A percentile compares a stretch with the other conserved stretches of the same genome.
Evolutionary conservation across 2,329 filamentous ascomycete species (phyloP).

Genomic region (Cylindrodendrum hubeiense): DNA sequence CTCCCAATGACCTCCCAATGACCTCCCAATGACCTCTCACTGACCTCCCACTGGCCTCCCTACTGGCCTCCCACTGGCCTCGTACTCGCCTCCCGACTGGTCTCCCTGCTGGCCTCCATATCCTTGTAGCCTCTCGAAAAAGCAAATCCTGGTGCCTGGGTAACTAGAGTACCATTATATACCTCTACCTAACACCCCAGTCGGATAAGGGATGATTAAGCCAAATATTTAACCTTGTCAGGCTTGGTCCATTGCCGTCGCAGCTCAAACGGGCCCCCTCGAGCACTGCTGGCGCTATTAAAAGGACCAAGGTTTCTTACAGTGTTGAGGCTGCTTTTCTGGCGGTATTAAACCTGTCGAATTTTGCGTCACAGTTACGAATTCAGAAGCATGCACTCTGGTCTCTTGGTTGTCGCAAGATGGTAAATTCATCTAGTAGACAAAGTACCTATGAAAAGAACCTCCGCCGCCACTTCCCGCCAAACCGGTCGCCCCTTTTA

Average conservation of each 20-base stretch:
- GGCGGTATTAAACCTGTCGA: not conserved
- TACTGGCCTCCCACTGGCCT: no score
- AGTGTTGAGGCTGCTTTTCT: not conserved
- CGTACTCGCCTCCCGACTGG: no score
- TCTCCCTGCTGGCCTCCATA: not conserved
- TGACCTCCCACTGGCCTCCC: no score
- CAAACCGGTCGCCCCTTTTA: constrained; percentile 53
- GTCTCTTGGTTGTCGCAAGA: not conserved
- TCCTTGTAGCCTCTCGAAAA: not conserved
- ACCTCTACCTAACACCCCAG: not conserved
- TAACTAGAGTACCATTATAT: no score
- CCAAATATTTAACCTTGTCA: not conserved
- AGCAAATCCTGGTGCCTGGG: not conserved
- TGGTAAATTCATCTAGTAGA: constrained; percentile 4
- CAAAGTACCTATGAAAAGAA: constrained; percentile 35
- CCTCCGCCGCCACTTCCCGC: constrained; percentile 51
- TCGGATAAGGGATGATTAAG: not conserved
- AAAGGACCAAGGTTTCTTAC: not conserved
- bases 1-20: no score
- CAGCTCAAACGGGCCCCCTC: not conserved
- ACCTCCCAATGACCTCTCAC: no score
- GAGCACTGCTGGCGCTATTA: not conserved
- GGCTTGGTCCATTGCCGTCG: not conserved
- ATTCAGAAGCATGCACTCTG: not conserved
- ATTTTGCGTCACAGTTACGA: not conserved